Evolutionary conservation across 441 rosid species (phyloP), one percentile per base, ranked within the genome.

Genomic region (Pelargonium fulgidum): DNA sequence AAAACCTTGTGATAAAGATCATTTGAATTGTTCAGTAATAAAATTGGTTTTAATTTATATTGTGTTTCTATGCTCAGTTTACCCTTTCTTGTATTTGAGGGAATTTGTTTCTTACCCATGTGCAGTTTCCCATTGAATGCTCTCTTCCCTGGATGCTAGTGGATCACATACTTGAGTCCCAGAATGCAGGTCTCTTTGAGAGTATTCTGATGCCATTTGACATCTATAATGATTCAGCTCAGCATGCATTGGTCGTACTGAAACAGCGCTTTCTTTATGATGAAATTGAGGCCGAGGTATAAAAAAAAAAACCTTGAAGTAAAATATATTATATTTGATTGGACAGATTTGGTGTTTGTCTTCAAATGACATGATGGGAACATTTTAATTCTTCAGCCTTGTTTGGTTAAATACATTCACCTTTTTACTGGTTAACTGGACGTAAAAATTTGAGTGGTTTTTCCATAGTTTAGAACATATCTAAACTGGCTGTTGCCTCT

Each of bases 61-160:
- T 71, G 33, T 61, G 22, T 50, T 65, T 47, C 19, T 48, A 13
- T 70, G 48, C 47, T n/a, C 16, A 70, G 19, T 33, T 19, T 20
- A 13, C 12, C 19, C 45, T 68, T 61, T 72, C 67, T 9, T 62
- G 42, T 47, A 44, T 44, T 45, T 50, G 70, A 62, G 42, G 52
- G 58, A 66, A 66, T 65, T 67, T 66, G 52, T 66, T 65, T 68
- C 44, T 54, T 72, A 47, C 73, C 24, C 62, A 36, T 39, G 69
- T 78, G 68, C 85, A 95, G 99, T 95, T 92, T 80, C 98, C 99
- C 1, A 84, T 92, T 78, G 98, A 95, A 80, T 92, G 99, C 83
- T 95, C 99, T 78, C 95, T 95, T 77, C 99, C 99, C 66, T 95
- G 99, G 99, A 95, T 95, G 98, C 81, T 95, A 81, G 87, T 91